Evolutionary conservation across 768 basidiomycete species (phyloP).

Genomic region (Mrakia frigida): DNA sequence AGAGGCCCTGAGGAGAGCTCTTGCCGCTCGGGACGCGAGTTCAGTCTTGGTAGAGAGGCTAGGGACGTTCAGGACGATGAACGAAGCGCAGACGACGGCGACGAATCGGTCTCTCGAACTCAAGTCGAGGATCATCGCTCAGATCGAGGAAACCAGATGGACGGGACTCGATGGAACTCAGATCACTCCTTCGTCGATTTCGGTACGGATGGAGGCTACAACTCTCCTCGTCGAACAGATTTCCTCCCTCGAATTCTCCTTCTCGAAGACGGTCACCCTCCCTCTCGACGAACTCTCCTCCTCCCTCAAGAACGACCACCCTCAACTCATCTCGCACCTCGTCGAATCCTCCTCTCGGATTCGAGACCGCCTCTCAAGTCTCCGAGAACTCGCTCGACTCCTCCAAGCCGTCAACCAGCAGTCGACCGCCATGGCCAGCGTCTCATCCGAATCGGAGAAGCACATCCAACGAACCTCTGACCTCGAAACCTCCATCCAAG

Average conservation of each 20-base stretch:
- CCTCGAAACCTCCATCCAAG: not conserved
- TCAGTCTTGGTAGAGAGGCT: not conserved
- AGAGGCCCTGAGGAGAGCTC: not conserved
- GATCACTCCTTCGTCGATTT: not conserved
- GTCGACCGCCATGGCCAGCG: not conserved
- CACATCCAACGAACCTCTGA: not conserved
- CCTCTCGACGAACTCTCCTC: not conserved
- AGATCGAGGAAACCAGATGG: slow-evolving; percentile 2
- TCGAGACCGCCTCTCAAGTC: not conserved
- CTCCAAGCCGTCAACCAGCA: not conserved
- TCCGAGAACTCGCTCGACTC: not conserved
- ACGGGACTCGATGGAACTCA: not conserved
- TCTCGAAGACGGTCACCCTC: not conserved
- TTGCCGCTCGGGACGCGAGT: not conserved
- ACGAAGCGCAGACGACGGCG: not conserved
- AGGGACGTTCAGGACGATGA: not conserved
- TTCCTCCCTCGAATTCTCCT: not conserved
- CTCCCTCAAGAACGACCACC: not conserved
- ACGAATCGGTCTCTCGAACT: not conserved
- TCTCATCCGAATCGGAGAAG: not conserved
- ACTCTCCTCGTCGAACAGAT: not conserved
- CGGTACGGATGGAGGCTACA: not conserved
- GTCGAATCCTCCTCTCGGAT: not conserved
- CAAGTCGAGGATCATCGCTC: not conserved
- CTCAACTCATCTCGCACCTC: slow-evolving; percentile 4